Percentiles rank a stretch among this genome's conserved stretches.
Evolutionary conservation across 257 asterid genomes (phyloP).

Genomic region (Solanum chiquidenum): DNA sequence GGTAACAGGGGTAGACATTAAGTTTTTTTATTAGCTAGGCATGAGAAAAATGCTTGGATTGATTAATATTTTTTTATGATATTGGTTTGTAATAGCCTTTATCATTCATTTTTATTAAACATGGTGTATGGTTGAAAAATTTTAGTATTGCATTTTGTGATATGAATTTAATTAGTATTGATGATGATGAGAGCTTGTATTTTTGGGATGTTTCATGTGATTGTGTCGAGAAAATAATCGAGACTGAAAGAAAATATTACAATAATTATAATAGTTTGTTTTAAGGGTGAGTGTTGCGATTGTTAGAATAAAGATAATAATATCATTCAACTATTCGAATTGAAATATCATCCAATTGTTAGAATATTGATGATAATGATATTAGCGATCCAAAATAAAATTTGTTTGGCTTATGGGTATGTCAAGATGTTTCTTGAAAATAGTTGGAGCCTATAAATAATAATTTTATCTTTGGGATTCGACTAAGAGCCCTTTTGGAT

Average conservation of each 20-base stretch:
- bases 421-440: not conserved
- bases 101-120: not conserved
- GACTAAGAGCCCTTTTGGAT: not conserved
- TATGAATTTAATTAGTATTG: not conserved
- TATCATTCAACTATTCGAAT: not conserved
- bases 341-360: not conserved
- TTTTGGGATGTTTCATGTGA: not conserved
- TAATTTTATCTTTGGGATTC: not conserved
- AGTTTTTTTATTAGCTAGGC: not conserved
- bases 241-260: not conserved
- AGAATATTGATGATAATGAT: not conserved
- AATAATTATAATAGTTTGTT: not conserved
- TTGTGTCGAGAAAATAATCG: no score
- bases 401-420: not conserved
- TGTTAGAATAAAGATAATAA: not conserved
- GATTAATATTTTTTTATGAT: not conserved
- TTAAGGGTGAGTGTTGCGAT: not conserved
- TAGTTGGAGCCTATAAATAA: not conserved
- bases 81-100: not conserved
- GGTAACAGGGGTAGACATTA: not conserved
- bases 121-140: not conserved
- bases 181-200: not conserved
- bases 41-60: not conserved
- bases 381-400: not conserved
- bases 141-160: not conserved